Base-by-base conservation (phyloP, 2,329 filamentous ascomycete species). In the Fusarium bulbicola region DNA sequence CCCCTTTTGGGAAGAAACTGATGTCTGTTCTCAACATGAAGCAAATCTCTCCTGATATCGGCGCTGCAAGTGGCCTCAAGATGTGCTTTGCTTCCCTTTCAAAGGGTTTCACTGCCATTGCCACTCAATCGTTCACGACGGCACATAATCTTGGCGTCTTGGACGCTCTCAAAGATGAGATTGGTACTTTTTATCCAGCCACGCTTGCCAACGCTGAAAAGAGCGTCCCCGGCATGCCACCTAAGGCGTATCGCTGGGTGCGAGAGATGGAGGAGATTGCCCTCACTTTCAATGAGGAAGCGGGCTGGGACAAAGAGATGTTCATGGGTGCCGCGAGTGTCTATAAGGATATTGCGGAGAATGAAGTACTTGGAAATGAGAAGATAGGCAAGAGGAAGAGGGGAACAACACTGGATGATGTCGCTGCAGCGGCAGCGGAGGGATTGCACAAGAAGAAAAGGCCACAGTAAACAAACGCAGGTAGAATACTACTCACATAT, bases 181-280 rank as follows among this genome's bases (percentile, higher is more conserved):
- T 94, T 60, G 80, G 83, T 18, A 80, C 81, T 15, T 83, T 86
- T 64, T 83, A 84, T 54, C 89, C 91, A 0, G 78, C 77, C 6
- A 81, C 84, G 40, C 84, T 85, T 20, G 79, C 82, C 32, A 78
- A 81, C 56, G 88, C 86, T 1, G 86, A 89, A 74, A 83, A 79
- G 37, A 83, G 86, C 5, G 82, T 93, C 14, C 83, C 87, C 8
- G 83, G 80, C 20, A 92, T 94, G 87, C 86, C 92, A 30, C 89
- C 90, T 13, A 95, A 95, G 82, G 92, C 93, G 24, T 94, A 94
- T 79, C 85, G 93, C 16, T 95, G 92, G 92, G 90, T 93, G 0
- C 84, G 86, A 39, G 92, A 95, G 84, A 94, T 95, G 92, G 87
- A 91, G 74, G 90, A 95, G 84, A 94, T 95, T 77, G 89, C 88